phyloP scores from a whole-genome alignment of 2,329 filamentous ascomycete species.

The Cordyceps sp. region DNA sequence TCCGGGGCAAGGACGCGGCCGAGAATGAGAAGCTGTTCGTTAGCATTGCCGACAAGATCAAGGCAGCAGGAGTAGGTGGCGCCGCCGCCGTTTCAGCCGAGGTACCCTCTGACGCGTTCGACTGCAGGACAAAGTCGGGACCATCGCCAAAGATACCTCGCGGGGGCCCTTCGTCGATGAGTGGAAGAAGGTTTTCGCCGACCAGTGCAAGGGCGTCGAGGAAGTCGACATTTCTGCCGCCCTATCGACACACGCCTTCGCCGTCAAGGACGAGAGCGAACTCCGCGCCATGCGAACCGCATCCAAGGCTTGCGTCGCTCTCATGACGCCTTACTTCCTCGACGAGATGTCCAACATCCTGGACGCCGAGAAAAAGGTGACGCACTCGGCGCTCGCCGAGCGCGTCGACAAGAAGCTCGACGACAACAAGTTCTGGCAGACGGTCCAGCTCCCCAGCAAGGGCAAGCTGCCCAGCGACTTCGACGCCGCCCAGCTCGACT shows the following conservation, averaged over 20 bases:
- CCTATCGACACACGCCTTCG: constrained; percentile 68
- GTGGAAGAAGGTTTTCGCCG: constrained; percentile 73
- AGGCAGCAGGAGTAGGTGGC: constrained; percentile 59
- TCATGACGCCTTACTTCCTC: constrained; percentile 93
- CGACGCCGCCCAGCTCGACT: constrained; percentile 78
- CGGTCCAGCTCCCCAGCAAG: constrained; percentile 49
- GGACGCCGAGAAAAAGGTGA: constrained; percentile 93
- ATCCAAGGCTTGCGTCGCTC: constrained; percentile 79
- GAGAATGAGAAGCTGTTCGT: constrained; percentile 84
- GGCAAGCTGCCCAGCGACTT: constrained; percentile 74
- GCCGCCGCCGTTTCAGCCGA: not conserved
- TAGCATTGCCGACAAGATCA: constrained; percentile 73
- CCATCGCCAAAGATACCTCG: constrained; percentile 69
- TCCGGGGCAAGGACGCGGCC: constrained; percentile 79
- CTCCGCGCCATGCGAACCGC: constrained; percentile 87
- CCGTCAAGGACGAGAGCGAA: constrained; percentile 90
- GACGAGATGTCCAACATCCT: constrained; percentile 96
- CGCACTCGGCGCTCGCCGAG: constrained; percentile 69
- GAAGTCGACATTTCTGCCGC: constrained; percentile 74
- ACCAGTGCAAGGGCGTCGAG: constrained; percentile 70
- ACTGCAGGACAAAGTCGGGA: constrained; percentile 69
- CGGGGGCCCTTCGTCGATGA: constrained; percentile 86
- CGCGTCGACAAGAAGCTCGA: constrained; percentile 87
- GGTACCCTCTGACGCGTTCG: constrained; percentile 3
- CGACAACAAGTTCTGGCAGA: constrained; percentile 85